Evolutionary conservation across 2,329 filamentous ascomycete species (phyloP).

Genomic region (Daldinia eschscholtzii): DNA sequence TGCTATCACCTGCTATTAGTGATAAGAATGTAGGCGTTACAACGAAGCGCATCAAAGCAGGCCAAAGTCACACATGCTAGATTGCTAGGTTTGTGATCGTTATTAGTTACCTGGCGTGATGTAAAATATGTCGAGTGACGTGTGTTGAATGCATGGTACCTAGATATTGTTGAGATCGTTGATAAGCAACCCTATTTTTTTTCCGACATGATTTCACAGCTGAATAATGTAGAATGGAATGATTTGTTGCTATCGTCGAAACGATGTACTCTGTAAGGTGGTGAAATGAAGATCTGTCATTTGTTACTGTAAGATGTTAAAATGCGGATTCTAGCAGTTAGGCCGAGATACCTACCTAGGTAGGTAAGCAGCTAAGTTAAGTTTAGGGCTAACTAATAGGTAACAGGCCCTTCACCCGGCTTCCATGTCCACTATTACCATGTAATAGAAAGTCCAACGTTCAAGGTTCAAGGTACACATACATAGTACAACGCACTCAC

Average conservation of each 20-base stretch:
- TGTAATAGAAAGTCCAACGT: background rate
- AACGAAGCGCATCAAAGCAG: background rate
- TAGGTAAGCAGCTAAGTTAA: background rate
- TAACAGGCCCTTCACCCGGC: background rate
- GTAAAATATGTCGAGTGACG: background rate
- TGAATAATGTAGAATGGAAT: background rate
- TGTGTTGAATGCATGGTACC: background rate
- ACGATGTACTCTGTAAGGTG: background rate
- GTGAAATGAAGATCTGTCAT: slow-evolving; percentile 35
- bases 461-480: background rate
- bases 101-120: background rate
- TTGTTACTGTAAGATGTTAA: slow-evolving; percentile 20
- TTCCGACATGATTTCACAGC: background rate
- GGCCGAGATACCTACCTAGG: background rate
- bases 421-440: background rate
- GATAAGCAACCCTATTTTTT: background rate
- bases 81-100: background rate
- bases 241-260: slow-evolving; percentile 18
- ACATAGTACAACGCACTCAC: background rate
- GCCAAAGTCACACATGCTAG: background rate
- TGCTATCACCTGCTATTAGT: slow-evolving; percentile 13
- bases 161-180: background rate
- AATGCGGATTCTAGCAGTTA: slow-evolving; percentile 16
- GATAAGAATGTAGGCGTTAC: slow-evolving; percentile 7
- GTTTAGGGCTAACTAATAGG: background rate